Evolutionary conservation across 306 rosid genomes (phyloP).

Genomic region (Rosa rugosa): DNA sequence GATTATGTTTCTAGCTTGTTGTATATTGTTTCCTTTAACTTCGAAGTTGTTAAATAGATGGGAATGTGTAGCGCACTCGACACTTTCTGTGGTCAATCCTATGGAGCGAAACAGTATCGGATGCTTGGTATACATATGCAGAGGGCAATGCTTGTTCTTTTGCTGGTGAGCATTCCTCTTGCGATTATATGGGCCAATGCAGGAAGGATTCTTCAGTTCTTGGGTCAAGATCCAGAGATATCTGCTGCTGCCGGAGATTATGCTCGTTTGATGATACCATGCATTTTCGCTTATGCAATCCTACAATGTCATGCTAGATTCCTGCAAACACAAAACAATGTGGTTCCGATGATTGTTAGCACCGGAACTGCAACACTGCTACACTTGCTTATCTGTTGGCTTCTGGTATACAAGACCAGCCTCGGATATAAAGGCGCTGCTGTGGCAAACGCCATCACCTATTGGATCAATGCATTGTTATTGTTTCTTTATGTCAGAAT

Average conservation of each 20-base stretch:
- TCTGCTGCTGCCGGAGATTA: slow-evolving; percentile 31
- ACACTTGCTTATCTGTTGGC: slow-evolving; percentile 33
- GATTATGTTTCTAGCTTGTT: neutral
- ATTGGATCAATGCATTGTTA: slow-evolving; percentile 39
- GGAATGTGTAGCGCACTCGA: slow-evolving; percentile 48
- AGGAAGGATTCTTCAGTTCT: slow-evolving; percentile 26
- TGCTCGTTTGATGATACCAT: slow-evolving; percentile 38
- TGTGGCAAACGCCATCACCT: slow-evolving; percentile 34
- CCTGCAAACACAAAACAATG: slow-evolving; percentile 37
- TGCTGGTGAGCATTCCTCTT: slow-evolving; percentile 29
- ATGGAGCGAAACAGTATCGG: slow-evolving; percentile 36
- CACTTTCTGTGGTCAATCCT: slow-evolving; percentile 41
- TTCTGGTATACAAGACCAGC: slow-evolving; percentile 32
- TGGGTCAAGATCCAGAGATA: slow-evolving; percentile 43
- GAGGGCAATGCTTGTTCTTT: slow-evolving; percentile 42
- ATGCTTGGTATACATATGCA: slow-evolving; percentile 39
- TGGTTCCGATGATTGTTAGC: slow-evolving; percentile 31
- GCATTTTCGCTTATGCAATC: slow-evolving; percentile 36
- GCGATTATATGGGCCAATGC: slow-evolving; percentile 30
- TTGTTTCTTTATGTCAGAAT: slow-evolving; percentile 31
- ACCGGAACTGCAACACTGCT: slow-evolving; percentile 21
- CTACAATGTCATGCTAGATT: slow-evolving; percentile 31
- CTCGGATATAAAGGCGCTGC: slow-evolving; percentile 39
- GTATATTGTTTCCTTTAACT: neutral
- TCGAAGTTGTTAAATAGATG: slow-evolving; percentile 16